phyloP scores from a whole-genome alignment of 768 basidiomycete genomes.

The Boletus reticulatus region DNA sequence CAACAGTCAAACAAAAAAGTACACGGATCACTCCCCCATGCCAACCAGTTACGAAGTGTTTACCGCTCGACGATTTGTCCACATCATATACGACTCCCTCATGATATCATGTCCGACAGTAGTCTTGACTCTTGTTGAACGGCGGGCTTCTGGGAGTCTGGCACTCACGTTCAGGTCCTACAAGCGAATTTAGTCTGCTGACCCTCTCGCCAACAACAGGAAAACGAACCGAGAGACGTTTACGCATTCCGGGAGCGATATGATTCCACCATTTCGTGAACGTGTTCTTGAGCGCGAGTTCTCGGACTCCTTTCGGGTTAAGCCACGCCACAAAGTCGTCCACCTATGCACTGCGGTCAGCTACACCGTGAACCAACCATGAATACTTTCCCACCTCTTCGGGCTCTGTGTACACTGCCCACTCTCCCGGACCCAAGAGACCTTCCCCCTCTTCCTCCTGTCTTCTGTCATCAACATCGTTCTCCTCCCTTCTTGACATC shows the following conservation, averaged over 20 bases:
- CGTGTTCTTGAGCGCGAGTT: slow-evolving; percentile 72
- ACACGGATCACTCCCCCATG: neutral
- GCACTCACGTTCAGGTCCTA: slow-evolving; percentile 71
- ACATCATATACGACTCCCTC: slow-evolving; percentile 84
- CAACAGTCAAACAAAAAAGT: too few relatives aligned
- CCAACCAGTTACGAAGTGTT: slow-evolving; percentile 28
- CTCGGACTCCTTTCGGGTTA: slow-evolving; percentile 88
- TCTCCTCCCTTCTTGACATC: slow-evolving; percentile 56
- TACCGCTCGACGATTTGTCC: slow-evolving; percentile 77
- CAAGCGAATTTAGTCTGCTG: slow-evolving; percentile 8
- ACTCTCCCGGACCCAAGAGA: slow-evolving; percentile 71
- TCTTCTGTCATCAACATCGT: slow-evolving; percentile 55
- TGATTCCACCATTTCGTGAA: slow-evolving; percentile 85
- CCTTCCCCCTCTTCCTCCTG: slow-evolving; percentile 81
- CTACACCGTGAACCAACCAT: neutral
- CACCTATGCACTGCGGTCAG: slow-evolving; percentile 47
- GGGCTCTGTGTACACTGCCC: slow-evolving; percentile 86
- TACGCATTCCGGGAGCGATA: slow-evolving; percentile 74
- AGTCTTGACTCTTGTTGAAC: slow-evolving; percentile 69
- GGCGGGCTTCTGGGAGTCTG: slow-evolving; percentile 75
- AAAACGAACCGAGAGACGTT: slow-evolving; percentile 65
- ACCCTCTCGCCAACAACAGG: neutral
- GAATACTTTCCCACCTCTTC: slow-evolving; percentile 65
- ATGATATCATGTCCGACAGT: slow-evolving; percentile 57
- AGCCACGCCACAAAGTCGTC: slow-evolving; percentile 86